Evolutionary conservation across 208 protist genomes (phyloP).

Genomic region (Histomonas meleagridis): DNA sequence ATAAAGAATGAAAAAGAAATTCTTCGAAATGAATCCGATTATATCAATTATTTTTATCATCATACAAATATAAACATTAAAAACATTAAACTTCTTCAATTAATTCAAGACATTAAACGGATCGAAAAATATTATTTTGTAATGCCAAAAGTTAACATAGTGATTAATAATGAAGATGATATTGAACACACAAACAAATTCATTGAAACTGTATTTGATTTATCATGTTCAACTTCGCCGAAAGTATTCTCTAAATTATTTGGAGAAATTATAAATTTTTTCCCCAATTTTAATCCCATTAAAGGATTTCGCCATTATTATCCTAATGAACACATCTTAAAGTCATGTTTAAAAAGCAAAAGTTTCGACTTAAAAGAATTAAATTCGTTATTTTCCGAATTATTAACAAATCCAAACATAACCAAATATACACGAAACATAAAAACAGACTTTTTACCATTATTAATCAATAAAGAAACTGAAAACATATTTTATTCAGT

Average conservation of each 20-base stretch:
- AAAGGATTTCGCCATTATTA: not conserved
- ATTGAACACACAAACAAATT: not conserved
- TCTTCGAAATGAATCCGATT: no score
- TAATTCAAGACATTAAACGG: no score
- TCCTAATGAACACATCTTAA: not conserved
- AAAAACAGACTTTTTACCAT: no score
- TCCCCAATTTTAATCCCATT: not conserved
- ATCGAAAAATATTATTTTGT: slow-evolving; percentile 27
- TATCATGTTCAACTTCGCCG: not conserved
- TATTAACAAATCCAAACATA: slow-evolving; percentile 25
- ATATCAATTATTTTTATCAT: no score
- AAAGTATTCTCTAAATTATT: not conserved
- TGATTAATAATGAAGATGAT: not conserved
- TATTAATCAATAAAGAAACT: no score
- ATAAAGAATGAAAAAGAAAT: no score
- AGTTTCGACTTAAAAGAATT: not conserved
- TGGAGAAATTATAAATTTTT: not conserved
- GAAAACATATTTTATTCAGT: no score
- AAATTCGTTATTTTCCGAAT: not conserved
- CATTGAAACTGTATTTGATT: not conserved
- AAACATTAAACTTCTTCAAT: no score
- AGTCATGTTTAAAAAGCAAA: not conserved
- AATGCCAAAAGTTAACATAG: not conserved
- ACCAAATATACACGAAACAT: no score
- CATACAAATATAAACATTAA: no score